These are phyloP conservation scores for Colletotrichum sp. DNA, from an alignment of 2,329 filamentous ascomycete species.

Conservation along the genomic window DNA sequence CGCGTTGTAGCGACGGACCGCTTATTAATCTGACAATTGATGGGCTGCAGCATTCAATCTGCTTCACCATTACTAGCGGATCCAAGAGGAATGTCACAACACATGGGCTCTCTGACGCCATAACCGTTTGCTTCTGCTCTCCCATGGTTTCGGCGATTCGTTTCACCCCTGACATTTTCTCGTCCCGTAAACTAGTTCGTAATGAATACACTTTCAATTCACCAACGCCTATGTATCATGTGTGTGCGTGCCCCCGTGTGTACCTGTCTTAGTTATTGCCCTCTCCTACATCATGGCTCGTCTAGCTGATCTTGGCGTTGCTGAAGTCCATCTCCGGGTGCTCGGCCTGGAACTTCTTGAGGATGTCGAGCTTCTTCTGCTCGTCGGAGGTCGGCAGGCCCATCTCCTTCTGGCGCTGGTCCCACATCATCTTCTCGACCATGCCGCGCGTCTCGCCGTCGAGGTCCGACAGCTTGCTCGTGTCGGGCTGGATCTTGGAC, in stretches of 20 bases:
- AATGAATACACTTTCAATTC: background rate
- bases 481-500: constrained; percentile 92
- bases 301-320: constrained; percentile 65
- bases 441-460: constrained; percentile 94
- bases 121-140: constrained; percentile 29
- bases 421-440: constrained; percentile 99
- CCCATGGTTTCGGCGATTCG: constrained; percentile 62
- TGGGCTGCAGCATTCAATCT: constrained; percentile 60
- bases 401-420: constrained; percentile 95
- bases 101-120: constrained; percentile 68
- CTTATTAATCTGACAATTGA: constrained; percentile 51
- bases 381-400: constrained; percentile 91
- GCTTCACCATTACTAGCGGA: constrained; percentile 55
- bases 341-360: constrained; percentile 90
- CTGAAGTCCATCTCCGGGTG: constrained; percentile 76
- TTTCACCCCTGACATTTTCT: constrained; percentile 65
- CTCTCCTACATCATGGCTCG: background rate
- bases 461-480: constrained; percentile 87
- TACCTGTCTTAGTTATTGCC: background rate
- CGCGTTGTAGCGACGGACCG: constrained; percentile 37
- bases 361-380: constrained; percentile 90
- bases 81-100: constrained; percentile 57
- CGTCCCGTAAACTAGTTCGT: background rate
- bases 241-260: background rate
- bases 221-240: background rate